Base-by-base conservation (phyloP, 108 stramenopile species). In the Tribonema minus region DNA sequence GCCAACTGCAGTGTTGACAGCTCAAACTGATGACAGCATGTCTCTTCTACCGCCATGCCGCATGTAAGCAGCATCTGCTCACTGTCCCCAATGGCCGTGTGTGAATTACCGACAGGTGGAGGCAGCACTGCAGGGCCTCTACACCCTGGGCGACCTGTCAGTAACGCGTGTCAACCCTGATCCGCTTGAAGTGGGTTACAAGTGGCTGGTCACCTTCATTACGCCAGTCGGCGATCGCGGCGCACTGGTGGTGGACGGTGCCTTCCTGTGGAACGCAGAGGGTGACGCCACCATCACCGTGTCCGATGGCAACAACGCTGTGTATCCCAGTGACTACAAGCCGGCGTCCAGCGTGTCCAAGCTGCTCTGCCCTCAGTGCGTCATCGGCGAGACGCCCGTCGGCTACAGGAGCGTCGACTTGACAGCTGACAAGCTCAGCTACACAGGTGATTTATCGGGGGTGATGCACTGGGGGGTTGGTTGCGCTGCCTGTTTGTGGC, bases 321-420 rank as follows among this genome's bases (percentile, higher is more conserved):
- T 91, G 26, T 36, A 40, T 35, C 66, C 27, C 37, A n/a, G n/a
- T n/a, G n/a, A n/a, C n/a, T n/a, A n/a, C n/a, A n/a, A n/a, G n/a
- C n/a, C n/a, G n/a, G n/a, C n/a, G n/a, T 29, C 15, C 15, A 30
- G 26, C 25, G 68, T 7, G 23, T 80, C n/a, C 85, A 84, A 65
- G 71, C 60, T 30, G 31, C 31, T 27, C 63, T 81, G 25, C 76
- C 82, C 9, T 60, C 76, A 0, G 71, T 67, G 27, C 64, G 80
- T 20, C 46, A 79, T 89, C 36, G 92, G 91, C 35, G 91, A 93
- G 64, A 31, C 83, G 58, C 91, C 92, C 0, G 62, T 81, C 29
- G 71, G 83, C 29, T 93, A 91, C 72, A 83, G 64, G 27, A 83
- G 34, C 64, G 86, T 81, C 27, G 35, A 84, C 30, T 69, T 92